These are phyloP conservation scores for Tricholoma matsutake DNA, from an alignment of 768 basidiomycete species.

Conservation along the genomic window DNA sequence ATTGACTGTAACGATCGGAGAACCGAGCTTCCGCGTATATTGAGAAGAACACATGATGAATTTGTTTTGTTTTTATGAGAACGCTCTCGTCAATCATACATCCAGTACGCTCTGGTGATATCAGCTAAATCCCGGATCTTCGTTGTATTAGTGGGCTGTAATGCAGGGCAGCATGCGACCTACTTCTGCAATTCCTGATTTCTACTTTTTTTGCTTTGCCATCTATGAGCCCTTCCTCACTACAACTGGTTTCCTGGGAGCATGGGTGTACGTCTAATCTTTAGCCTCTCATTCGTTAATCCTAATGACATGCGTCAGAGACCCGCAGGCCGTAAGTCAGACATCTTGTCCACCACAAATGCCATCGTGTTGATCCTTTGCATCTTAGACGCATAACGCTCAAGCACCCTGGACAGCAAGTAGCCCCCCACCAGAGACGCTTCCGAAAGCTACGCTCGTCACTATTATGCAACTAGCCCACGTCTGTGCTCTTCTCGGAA, in stretches of 20 bases:
- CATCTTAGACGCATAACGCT: conserved; percentile 58
- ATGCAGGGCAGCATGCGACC: conserved; percentile 32
- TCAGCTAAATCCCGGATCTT: not conserved
- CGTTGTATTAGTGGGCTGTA: conserved; percentile 2
- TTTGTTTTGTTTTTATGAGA: not conserved
- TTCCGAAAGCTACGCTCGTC: conserved; percentile 63
- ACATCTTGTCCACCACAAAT: conserved; percentile 1
- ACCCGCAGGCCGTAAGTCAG: conserved; percentile 58
- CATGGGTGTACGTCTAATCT: conserved; percentile 40
- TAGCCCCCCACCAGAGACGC: conserved; percentile 41
- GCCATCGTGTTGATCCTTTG: not conserved
- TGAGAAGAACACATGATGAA: not conserved
- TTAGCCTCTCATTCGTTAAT: not conserved
- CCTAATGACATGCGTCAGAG: conserved; percentile 30
- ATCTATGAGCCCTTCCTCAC: conserved; percentile 72
- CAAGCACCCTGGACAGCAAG: conserved; percentile 71
- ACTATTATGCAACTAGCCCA: conserved; percentile 75
- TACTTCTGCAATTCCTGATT: conserved; percentile 63
- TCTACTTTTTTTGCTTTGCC: conserved; percentile 73
- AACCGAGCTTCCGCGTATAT: not conserved
- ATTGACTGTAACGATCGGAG: not conserved
- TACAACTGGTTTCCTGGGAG: conserved; percentile 60
- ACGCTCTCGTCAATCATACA: not conserved
- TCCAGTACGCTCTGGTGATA: not conserved
- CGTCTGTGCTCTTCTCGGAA: conserved; percentile 70